Percentiles rank a stretch among this genome's conserved stretches.
phyloP scores from a whole-genome alignment of 768 basidiomycete genomes.

The Russula sp. region DNA sequence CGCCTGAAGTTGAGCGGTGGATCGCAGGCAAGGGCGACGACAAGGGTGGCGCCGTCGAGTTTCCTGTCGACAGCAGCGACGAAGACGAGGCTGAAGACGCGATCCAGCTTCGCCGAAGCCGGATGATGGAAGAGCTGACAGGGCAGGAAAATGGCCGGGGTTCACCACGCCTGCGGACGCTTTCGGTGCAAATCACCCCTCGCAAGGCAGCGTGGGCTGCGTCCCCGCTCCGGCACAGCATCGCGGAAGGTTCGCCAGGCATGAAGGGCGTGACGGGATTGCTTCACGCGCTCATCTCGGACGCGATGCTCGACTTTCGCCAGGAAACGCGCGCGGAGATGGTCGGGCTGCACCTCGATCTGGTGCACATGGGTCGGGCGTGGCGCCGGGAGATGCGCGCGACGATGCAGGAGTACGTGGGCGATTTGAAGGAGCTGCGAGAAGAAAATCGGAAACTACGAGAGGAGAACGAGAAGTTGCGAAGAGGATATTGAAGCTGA shows the following conservation, averaged over 20 bases:
- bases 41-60: constrained; percentile 30
- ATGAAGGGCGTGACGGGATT: constrained; percentile 48
- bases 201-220: constrained; percentile 34
- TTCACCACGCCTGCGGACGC: constrained; percentile 34
- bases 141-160: constrained; percentile 40
- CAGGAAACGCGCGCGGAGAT: constrained; percentile 66
- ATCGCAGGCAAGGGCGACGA: constrained; percentile 36
- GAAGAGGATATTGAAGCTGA: constrained; percentile 31
- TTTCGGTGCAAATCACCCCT: constrained; percentile 48
- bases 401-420: constrained; percentile 55
- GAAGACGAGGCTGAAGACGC: constrained; percentile 28
- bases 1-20: constrained; percentile 51
- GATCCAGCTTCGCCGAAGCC: constrained; percentile 26
- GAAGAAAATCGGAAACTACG: constrained; percentile 48
- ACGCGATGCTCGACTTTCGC: constrained; percentile 70
- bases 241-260: constrained; percentile 37
- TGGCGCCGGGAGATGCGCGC: constrained; percentile 62
- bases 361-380: constrained; percentile 62
- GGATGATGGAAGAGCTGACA: constrained; percentile 37
- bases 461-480: constrained; percentile 60
- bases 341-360: constrained; percentile 67
- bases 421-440: constrained; percentile 44
- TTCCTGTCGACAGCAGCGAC: constrained; percentile 44
- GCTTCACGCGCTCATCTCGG: constrained; percentile 56
- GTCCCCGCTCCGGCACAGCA: constrained; percentile 33